Percentiles rank a stretch among this genome's conserved stretches.
Conservation (phyloP, 495 filamentous ascomycete genomes). For the Evernia prunastri region DNA sequence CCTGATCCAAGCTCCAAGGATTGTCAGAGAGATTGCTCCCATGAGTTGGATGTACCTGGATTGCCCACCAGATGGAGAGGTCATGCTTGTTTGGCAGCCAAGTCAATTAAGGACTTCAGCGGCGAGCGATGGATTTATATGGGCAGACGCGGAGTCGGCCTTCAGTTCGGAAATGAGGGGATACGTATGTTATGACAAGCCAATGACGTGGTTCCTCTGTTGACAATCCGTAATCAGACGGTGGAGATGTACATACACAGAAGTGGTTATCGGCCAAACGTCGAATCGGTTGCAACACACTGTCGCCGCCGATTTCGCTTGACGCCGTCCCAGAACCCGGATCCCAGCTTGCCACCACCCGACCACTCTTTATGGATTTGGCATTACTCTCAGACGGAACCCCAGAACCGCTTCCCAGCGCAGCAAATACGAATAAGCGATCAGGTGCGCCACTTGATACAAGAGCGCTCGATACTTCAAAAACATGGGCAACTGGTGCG, state of each 20-base stretch:
- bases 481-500: slow-evolving; percentile 71
- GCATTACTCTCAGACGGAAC: slow-evolving; percentile 78
- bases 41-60: slow-evolving; percentile 92
- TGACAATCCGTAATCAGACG: slow-evolving; percentile 36
- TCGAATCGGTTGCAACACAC: slow-evolving; percentile 65
- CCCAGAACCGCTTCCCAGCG: slow-evolving; percentile 59
- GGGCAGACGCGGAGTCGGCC: slow-evolving; percentile 70
- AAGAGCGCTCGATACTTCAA: slow-evolving; percentile 62
- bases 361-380: slow-evolving; percentile 87
- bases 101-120: slow-evolving; percentile 59
- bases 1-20: slow-evolving; percentile 70
- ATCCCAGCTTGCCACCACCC: slow-evolving; percentile 52
- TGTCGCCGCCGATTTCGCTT: slow-evolving; percentile 79
- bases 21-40: slow-evolving; percentile 64
- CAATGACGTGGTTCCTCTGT: neutral
- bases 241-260: slow-evolving; percentile 82
- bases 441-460: slow-evolving; percentile 53
- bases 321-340: slow-evolving; percentile 48
- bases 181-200: slow-evolving; percentile 51
- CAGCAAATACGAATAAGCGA: slow-evolving; percentile 54
- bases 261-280: slow-evolving; percentile 62
- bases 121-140: slow-evolving; percentile 86
- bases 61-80: slow-evolving; percentile 67
- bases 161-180: slow-evolving; percentile 66
- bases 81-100: slow-evolving; percentile 85